Percentiles rank a stretch among this genome's conserved stretches.
Conservation (phyloP, 108 stramenopile species). For the Nitzschia inconspicua region DNA sequence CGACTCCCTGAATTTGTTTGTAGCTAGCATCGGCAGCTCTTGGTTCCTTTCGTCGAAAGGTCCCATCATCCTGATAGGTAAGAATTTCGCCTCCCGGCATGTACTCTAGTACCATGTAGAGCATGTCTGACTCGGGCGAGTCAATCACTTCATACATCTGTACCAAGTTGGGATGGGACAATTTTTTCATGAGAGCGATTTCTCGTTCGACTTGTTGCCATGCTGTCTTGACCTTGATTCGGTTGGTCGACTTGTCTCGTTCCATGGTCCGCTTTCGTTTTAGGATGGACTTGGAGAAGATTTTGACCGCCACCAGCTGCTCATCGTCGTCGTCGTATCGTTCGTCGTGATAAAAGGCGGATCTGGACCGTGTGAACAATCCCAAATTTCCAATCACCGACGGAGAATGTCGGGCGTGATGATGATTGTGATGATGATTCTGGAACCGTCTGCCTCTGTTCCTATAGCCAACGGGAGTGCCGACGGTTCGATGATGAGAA, state of each 20-base stretch:
- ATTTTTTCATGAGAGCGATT: conserved; percentile 86
- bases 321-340: conserved; percentile 29
- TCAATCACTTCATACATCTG: conserved; percentile 81
- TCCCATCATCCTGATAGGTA: conserved; percentile 66
- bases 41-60: conserved; percentile 40
- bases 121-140: conserved; percentile 66
- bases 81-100: conserved; percentile 86
- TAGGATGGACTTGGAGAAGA: conserved; percentile 72
- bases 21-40: too few relatives aligned
- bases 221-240: conserved; percentile 66
- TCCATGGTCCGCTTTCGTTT: conserved; percentile 76
- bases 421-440: neutral
- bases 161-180: conserved; percentile 85
- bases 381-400: conserved; percentile 12
- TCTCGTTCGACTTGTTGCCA: conserved; percentile 82
- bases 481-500: too few relatives aligned
- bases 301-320: conserved; percentile 80
- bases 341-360: conserved; percentile 2
- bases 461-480: too few relatives aligned
- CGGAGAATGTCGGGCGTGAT: neutral
- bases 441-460: too few relatives aligned
- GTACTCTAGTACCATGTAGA: conserved; percentile 90
- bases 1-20: conserved; percentile 32
- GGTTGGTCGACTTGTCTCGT: conserved; percentile 30
- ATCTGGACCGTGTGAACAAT: neutral